phyloP scores from a whole-genome alignment of 805 yeast species.

The Metschnikowia chrysomelidarum region DNA sequence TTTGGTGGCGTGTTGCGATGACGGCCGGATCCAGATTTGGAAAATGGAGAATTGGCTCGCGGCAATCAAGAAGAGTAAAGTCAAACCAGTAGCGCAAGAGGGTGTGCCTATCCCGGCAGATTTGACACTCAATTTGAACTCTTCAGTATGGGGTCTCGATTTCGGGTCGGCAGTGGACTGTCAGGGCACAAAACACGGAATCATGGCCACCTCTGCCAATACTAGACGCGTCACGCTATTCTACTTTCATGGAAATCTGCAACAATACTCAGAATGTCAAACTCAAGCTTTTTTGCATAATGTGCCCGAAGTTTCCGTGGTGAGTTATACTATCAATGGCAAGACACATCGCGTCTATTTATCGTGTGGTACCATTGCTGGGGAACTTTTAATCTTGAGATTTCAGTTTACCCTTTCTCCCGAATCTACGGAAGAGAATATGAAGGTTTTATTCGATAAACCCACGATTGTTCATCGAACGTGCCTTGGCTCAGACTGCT shows the following conservation, averaged over 20 bases:
- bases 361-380: conserved; percentile 45
- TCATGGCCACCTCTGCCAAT: conserved; percentile 55
- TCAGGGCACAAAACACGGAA: conserved; percentile 22
- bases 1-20: conserved; percentile 51
- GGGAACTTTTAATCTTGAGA: conserved; percentile 42
- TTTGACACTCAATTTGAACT: conserved; percentile 23
- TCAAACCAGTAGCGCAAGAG: conserved; percentile 12
- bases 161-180: conserved; percentile 23
- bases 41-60: conserved; percentile 24
- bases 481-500: conserved; percentile 38
- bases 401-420: conserved; percentile 25
- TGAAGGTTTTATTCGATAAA: conserved; percentile 25
- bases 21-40: conserved; percentile 50
- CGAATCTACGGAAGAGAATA: neutral
- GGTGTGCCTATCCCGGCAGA: conserved; percentile 25
- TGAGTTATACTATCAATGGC: conserved; percentile 21
- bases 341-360: conserved; percentile 26
- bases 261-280: conserved; percentile 29
- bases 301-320: conserved; percentile 49
- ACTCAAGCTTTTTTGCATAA: conserved; percentile 51
- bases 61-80: conserved; percentile 7
- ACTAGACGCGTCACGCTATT: conserved; percentile 45
- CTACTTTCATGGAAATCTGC: conserved; percentile 27
- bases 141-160: conserved; percentile 67
- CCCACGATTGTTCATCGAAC: conserved; percentile 24